Evolutionary conservation across 441 rosid species (phyloP), one percentile per base, ranked within the genome.

Genomic region (Macaranga tanarius): DNA sequence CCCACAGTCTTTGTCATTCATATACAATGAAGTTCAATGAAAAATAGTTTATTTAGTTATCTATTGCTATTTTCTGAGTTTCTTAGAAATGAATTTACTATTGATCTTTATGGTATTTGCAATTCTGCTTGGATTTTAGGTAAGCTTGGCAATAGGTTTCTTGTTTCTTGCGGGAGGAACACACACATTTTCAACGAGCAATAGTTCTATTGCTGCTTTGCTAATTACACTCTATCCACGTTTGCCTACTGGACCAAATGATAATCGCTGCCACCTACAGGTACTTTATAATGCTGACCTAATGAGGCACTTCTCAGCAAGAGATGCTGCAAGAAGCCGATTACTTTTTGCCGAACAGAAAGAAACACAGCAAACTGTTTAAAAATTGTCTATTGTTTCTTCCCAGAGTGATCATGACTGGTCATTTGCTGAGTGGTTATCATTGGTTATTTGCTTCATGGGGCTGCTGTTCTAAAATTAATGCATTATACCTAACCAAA

Each of bases 261-360:
- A 96, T 80, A 96, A 96, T 63, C 98, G 98, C 60, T 96, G 98
- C 91, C 99, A 96, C 85, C 98, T 96, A 76, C 99, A 93, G 99
- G 99, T 92, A 86, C 69, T 62, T 70, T 40, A 57, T 50, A 73
- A 62, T 47, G 44, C 25, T 65, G 13, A 26, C 48, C 20, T 56
- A 65, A 25, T n/a, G 13, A 62, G 65, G 60, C 28, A 56, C n/a
- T 20, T 48, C 48, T 66, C 59, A 54, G 40, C 40, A 69, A 55
- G 58, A 63, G 8, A 52, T 62, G 40, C 64, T 60, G 23, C 55
- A 62, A 59, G 42, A 65, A 66, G 54, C 45, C 31, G 48, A 20
- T 34, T 25, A 9, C n/a, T 1, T 5, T 5, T 13, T 31, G 40
- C 20, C 34, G 25, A 26, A 63, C 48, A n/a, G 13, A 13, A 54